These are phyloP conservation scores for Colletotrichum tamarilloi DNA, from an alignment of 2,329 filamentous ascomycete genomes.

Conservation along the genomic window DNA sequence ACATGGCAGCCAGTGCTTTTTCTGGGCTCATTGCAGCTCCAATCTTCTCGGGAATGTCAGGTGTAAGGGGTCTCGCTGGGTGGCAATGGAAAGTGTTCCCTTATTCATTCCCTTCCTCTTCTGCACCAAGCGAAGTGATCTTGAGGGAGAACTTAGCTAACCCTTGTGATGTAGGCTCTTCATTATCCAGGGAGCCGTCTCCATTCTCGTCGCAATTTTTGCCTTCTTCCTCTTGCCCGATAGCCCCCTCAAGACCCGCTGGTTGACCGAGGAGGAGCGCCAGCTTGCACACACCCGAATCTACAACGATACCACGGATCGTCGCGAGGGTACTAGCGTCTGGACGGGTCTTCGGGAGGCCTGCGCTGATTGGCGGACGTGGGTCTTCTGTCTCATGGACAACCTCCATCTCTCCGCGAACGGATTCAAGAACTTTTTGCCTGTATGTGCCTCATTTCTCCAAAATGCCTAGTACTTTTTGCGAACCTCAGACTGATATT, in stretches of 20 bases:
- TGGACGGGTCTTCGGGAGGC: constrained; percentile 57
- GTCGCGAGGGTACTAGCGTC: constrained; percentile 51
- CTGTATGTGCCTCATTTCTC: constrained; percentile 2
- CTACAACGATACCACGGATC: constrained; percentile 43
- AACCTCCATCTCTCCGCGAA: constrained; percentile 62
- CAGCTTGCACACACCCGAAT: constrained; percentile 52
- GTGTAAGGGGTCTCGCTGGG: constrained; percentile 48
- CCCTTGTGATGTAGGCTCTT: constrained; percentile 45
- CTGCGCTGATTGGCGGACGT: constrained; percentile 56
- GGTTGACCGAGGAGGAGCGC: constrained; percentile 53
- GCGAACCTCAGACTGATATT: not conserved
- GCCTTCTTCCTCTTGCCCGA: constrained; percentile 52
- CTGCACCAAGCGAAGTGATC: not conserved
- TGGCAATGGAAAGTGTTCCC: constrained; percentile 52
- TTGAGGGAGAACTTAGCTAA: too few species aligned
- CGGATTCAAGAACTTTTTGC: constrained; percentile 52
- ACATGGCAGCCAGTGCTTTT: constrained; percentile 56
- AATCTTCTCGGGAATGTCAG: constrained; percentile 55
- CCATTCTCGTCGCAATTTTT: constrained; percentile 47
- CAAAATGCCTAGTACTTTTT: too few species aligned
- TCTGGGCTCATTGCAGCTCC: constrained; percentile 57
- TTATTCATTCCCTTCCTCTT: not conserved
- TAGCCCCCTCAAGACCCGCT: constrained; percentile 50
- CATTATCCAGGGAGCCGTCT: constrained; percentile 53
- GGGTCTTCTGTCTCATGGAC: constrained; percentile 62